phyloP scores from a whole-genome alignment of 345 rosid genomes.

The Populus deltoides region DNA sequence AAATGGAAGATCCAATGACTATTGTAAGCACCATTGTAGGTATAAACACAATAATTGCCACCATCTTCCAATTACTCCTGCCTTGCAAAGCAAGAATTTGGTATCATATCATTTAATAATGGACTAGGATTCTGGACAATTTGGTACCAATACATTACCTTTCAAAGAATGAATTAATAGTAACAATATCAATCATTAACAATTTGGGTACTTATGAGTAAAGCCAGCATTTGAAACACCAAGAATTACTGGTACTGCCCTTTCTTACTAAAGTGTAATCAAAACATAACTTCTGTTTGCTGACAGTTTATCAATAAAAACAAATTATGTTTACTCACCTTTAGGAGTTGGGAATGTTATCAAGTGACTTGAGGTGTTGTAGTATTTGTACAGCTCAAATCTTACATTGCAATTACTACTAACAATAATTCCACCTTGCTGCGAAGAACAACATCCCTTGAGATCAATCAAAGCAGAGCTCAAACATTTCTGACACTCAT shows the following conservation, averaged over 20 bases:
- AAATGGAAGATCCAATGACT: slow-evolving; percentile 14
- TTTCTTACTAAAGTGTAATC: neutral
- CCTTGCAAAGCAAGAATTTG: neutral
- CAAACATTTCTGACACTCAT: slow-evolving; percentile 25
- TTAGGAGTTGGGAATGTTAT: neutral
- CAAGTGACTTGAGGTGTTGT: slow-evolving; percentile 20
- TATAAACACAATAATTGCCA: slow-evolving; percentile 11
- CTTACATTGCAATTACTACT: slow-evolving; percentile 38
- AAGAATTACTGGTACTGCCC: neutral
- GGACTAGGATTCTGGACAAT: no score
- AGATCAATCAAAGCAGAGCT: slow-evolving; percentile 26
- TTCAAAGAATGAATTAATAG: no score
- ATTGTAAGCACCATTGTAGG: slow-evolving; percentile 5
- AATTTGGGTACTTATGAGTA: neutral
- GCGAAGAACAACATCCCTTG: slow-evolving; percentile 6
- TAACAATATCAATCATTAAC: neutral
- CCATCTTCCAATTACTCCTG: slow-evolving; percentile 30
- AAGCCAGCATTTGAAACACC: neutral
- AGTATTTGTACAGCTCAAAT: slow-evolving; percentile 30
- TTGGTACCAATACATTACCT: no score
- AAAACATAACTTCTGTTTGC: neutral
- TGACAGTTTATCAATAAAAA: neutral
- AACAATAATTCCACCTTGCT: slow-evolving; percentile 31
- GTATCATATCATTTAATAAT: no score
- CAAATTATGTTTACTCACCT: slow-evolving; percentile 15